Conservation (phyloP, 352 stramenopile genomes). For the Pythium brassicae region DNA sequence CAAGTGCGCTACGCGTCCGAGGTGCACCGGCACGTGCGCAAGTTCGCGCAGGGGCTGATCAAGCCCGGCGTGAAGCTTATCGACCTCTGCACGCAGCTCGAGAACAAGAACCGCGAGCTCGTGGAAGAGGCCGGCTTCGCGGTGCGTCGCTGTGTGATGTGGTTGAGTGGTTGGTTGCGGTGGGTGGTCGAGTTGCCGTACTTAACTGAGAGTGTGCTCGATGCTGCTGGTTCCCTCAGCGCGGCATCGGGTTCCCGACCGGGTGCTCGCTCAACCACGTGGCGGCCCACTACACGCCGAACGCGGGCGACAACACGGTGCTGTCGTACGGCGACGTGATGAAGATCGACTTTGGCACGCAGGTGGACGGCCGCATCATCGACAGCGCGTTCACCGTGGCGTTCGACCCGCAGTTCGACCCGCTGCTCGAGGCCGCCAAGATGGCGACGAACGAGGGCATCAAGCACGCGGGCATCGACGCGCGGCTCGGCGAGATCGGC, state of each 20-base stretch:
- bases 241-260: constrained; percentile 58
- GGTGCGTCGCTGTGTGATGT: constrained; percentile 17
- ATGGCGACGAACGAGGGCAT: constrained; percentile 94
- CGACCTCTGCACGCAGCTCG: constrained; percentile 36
- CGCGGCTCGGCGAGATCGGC: constrained; percentile 91
- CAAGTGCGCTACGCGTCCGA: constrained; percentile 87
- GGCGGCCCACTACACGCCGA: constrained; percentile 97
- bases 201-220: background rate
- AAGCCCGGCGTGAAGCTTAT: constrained; percentile 93
- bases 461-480: constrained; percentile 92
- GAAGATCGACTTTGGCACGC: constrained; percentile 96
- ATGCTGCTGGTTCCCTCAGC: background rate
- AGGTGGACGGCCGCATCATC: constrained; percentile 95
- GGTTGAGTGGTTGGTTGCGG: too few relatives aligned
- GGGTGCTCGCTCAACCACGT: constrained; percentile 97
- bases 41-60: constrained; percentile 92
- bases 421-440: constrained; percentile 86
- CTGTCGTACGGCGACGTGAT: constrained; percentile 95
- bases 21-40: constrained; percentile 83
- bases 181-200: background rate
- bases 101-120: constrained; percentile 93
- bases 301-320: constrained; percentile 93
- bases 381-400: constrained; percentile 93
- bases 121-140: constrained; percentile 86
- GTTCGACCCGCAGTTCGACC: constrained; percentile 94